A percentile compares a stretch with the other conserved stretches of the same genome.
Evolutionary conservation across 164 flowering plant genomes (phyloP).

Genomic region (Euptelea pleiosperma): DNA sequence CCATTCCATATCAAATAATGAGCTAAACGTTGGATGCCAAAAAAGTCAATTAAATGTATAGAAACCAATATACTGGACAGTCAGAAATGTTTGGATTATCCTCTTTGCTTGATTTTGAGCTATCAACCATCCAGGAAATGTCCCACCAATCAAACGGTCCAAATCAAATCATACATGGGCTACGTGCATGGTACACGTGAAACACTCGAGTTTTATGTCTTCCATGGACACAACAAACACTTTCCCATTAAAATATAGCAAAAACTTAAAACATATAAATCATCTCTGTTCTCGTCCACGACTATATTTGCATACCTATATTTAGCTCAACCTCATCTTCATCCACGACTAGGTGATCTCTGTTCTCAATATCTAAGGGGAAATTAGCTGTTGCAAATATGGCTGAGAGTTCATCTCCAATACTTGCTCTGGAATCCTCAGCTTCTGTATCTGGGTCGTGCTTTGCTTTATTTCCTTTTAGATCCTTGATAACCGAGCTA

Average conservation of each 20-base stretch:
- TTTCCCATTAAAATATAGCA: background rate
- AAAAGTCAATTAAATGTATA: no score
- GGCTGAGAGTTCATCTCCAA: slow-evolving; percentile 48
- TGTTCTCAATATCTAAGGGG: slow-evolving; percentile 29
- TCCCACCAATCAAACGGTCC: no score
- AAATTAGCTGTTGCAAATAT: slow-evolving; percentile 65
- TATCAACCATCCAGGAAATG: background rate
- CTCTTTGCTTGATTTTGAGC: background rate
- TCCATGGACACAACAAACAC: background rate
- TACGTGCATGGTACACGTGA: no score
- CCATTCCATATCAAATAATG: no score
- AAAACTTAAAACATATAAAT: background rate
- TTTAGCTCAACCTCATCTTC: slow-evolving; percentile 50
- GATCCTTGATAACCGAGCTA: slow-evolving; percentile 53
- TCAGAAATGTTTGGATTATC: no score
- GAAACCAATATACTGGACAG: no score
- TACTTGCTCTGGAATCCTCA: slow-evolving; percentile 41
- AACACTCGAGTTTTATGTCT: background rate
- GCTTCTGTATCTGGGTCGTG: slow-evolving; percentile 36
- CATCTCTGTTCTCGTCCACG: no score
- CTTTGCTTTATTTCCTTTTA: slow-evolving; percentile 52
- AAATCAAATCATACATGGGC: no score
- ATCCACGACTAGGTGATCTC: slow-evolving; percentile 22
- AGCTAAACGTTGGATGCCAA: no score
- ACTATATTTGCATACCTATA: slow-evolving; percentile 81